Base-by-base conservation (phyloP, 2,329 filamentous ascomycete species). In the Sporothrix inflata region DNA sequence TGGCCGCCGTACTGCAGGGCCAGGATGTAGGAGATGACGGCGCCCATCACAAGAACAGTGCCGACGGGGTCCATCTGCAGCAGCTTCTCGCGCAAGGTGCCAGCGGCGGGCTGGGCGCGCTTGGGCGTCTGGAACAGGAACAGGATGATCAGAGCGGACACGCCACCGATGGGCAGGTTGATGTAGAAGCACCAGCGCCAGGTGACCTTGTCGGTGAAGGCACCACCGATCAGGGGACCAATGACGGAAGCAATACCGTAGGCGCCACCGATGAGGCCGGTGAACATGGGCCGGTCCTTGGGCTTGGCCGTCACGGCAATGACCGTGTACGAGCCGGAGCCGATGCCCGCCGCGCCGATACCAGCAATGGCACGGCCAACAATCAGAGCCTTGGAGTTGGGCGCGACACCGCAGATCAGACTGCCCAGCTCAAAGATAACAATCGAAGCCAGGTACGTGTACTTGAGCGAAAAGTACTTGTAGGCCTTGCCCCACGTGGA, bases 341-440 rank as follows among this genome's bases (percentile, higher is more conserved):
- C 71, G 27, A 76, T 72, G 14, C 84, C 87, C 16, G 87, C 83
- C 7, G 84, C 84, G 1, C 82, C 80, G 34, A 86, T 79, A 51
- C 82, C 82, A 12, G 83, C 81, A 45, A 87, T 84, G 71, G 86
- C 85, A 68, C 85, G 84, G 69, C 85, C 86, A 75, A 84, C 83
- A 72, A 88, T 85, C 38, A 86, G 83, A 65, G 85, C 80, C 49
- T 82, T 82, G 40, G 85, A 83, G 74, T 82, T 82, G 72, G 83
- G 83, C 5, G 84, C 83, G 74, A 83, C 75, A 74, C 86, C 81
- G 75, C 87, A 89, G 72, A 89, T 81, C 38, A 86, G 77, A 45
- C 82, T 85, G 21, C 88, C 87, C 4, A 88, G 72, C 76, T 88
- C 87, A 71, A 90, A 88, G 71, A 88, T 80, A 69, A 83, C 72